Evolutionary conservation across 768 basidiomycete genomes (phyloP).

Genomic region (Pholiota conissans): DNA sequence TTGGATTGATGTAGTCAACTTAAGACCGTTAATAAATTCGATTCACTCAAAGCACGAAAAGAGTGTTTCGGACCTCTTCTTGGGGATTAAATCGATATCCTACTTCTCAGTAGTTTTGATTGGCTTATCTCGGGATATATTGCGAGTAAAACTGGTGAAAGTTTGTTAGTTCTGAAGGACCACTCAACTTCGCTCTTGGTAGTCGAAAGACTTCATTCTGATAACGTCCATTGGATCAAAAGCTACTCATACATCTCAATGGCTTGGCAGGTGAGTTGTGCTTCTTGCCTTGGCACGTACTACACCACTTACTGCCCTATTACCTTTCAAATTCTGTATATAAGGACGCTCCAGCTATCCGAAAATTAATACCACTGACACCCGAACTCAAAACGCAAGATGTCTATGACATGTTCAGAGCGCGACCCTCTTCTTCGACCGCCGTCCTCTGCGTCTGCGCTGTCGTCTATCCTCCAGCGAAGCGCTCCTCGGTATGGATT

Average conservation of each 20-base stretch:
- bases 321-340: background rate
- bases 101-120: too few relatives aligned
- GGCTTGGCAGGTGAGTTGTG: conserved; percentile 1
- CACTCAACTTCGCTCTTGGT: background rate
- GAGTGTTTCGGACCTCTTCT: too few relatives aligned
- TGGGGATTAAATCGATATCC: too few relatives aligned
- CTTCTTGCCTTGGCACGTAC: background rate
- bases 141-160: too few relatives aligned
- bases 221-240: background rate
- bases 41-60: too few relatives aligned
- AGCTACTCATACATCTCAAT: background rate
- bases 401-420: conserved; percentile 16
- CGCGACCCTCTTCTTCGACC: conserved; percentile 14
- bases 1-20: too few relatives aligned
- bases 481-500: conserved; percentile 14
- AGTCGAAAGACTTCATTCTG: background rate
- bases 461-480: conserved; percentile 3
- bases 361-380: background rate
- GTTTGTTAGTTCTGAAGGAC: too few relatives aligned
- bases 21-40: too few relatives aligned
- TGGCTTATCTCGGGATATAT: too few relatives aligned
- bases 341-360: background rate
- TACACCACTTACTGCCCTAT: background rate
- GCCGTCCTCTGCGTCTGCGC: conserved; percentile 3
- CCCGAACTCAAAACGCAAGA: background rate